phyloP scores from a whole-genome alignment of 2,329 filamentous ascomycete genomes.

The Scedosporium dehoogii region DNA sequence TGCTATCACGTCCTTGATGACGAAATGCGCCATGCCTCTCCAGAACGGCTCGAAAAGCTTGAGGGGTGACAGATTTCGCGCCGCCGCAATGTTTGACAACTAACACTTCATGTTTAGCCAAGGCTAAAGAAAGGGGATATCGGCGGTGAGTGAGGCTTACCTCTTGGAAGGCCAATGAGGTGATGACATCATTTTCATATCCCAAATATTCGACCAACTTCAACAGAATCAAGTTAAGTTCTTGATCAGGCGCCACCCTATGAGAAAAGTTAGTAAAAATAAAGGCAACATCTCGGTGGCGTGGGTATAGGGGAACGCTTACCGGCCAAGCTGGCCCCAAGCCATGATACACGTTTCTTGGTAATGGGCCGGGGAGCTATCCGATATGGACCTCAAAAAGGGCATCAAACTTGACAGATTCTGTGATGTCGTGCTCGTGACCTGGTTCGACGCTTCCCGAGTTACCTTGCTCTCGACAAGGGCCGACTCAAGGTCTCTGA shows the following conservation, averaged over 20 bases:
- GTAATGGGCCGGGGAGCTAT: slow-evolving; percentile 54
- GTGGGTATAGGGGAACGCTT: slow-evolving; percentile 15
- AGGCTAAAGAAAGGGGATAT: background rate
- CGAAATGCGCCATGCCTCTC: slow-evolving; percentile 71
- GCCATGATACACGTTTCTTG: slow-evolving; percentile 80
- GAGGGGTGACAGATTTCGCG: slow-evolving; percentile 49
- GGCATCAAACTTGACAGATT: slow-evolving; percentile 45
- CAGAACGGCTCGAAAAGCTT: slow-evolving; percentile 80
- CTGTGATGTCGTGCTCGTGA: slow-evolving; percentile 3
- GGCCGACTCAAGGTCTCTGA: slow-evolving; percentile 23
- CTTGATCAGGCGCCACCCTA: slow-evolving; percentile 64
- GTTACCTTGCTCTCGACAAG: slow-evolving; percentile 11
- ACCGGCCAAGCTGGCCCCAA: slow-evolving; percentile 75
- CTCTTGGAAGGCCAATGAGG: slow-evolving; percentile 75
- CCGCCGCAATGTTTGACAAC: slow-evolving; percentile 54
- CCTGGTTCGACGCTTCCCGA: slow-evolving; percentile 12
- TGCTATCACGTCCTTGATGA: slow-evolving; percentile 70
- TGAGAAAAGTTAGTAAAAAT: background rate
- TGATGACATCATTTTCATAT: slow-evolving; percentile 68
- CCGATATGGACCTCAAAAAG: slow-evolving; percentile 61
- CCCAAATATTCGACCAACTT: slow-evolving; percentile 81
- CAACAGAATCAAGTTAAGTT: slow-evolving; percentile 77
- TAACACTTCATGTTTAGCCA: background rate
- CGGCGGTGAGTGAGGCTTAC: slow-evolving; percentile 26
- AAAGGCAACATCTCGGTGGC: background rate